phyloP scores from a whole-genome alignment of 805 yeast genomes.

The Saccharomycopsis schoenii region DNA sequence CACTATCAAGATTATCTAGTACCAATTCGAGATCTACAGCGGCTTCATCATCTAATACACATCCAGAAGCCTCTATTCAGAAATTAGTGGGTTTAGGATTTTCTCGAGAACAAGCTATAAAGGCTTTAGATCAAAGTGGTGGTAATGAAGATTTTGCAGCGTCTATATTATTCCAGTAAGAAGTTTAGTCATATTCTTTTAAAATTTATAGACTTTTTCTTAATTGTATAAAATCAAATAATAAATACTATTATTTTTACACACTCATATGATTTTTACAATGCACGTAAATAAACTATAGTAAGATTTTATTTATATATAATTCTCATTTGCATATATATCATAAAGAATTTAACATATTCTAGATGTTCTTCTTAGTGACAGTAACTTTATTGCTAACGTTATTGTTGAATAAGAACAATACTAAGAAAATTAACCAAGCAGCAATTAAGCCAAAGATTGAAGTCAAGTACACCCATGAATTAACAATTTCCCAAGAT shows the following conservation, averaged over 20 bases:
- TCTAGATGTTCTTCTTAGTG: conserved; percentile 8
- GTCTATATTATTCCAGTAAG: conserved; percentile 46
- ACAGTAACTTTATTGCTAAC: conserved; percentile 6
- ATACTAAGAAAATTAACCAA: conserved; percentile 69
- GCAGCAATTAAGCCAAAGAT: conserved; percentile 58
- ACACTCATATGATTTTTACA: neutral
- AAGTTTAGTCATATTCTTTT: neutral
- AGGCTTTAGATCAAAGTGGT: conserved; percentile 53
- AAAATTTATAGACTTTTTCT: neutral
- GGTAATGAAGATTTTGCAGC: conserved; percentile 89
- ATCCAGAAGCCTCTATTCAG: conserved; percentile 30
- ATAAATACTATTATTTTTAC: neutral
- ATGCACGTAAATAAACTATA: neutral
- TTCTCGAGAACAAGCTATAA: conserved; percentile 47
- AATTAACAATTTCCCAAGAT: conserved; percentile 85
- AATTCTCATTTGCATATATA: neutral
- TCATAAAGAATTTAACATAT: neutral
- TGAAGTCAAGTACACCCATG: conserved; percentile 82
- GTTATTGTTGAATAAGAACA: conserved; percentile 29
- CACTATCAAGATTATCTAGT: neutral
- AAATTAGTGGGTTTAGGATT: conserved; percentile 66
- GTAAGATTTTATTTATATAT: neutral
- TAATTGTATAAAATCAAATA: neutral
- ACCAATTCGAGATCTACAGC: neutral
- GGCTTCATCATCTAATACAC: conserved; percentile 9